These are phyloP conservation scores for Pseudogymnoascus sp. DNA, from an alignment of 2,329 filamentous ascomycete genomes.

Conservation along the genomic window DNA sequence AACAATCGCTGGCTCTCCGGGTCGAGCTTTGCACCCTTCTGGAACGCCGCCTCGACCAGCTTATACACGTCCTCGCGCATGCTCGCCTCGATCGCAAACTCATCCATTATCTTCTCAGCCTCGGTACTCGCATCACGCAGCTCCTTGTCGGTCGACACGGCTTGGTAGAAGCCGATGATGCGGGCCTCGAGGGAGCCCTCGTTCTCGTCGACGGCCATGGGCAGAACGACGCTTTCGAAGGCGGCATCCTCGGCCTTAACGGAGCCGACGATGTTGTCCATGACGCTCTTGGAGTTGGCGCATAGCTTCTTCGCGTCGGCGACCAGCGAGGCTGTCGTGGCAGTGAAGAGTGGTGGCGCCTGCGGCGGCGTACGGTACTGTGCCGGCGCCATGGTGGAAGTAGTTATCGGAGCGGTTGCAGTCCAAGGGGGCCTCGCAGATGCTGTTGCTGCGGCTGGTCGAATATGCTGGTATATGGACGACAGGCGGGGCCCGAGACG, in stretches of 20 bases:
- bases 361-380: constrained; percentile 69
- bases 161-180: constrained; percentile 73
- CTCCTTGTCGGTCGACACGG: constrained; percentile 59
- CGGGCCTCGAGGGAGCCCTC: constrained; percentile 47
- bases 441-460: constrained; percentile 20
- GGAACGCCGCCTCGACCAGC: constrained; percentile 50
- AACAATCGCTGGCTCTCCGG: constrained; percentile 63
- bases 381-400: constrained; percentile 54
- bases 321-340: constrained; percentile 61
- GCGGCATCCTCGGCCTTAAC: constrained; percentile 44
- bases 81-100: constrained; percentile 67
- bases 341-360: constrained; percentile 67
- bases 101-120: constrained; percentile 66
- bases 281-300: constrained; percentile 49
- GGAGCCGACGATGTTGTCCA: constrained; percentile 58
- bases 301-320: constrained; percentile 59
- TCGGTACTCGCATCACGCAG: constrained; percentile 69
- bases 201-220: constrained; percentile 69
- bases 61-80: constrained; percentile 78
- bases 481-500: constrained; percentile 42
- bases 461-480: constrained; percentile 49
- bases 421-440: constrained; percentile 9
- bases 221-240: constrained; percentile 48
- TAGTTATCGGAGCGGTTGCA: constrained; percentile 30
- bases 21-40: constrained; percentile 53